Conservation (phyloP, 2,329 filamentous ascomycete species). For the Pseudogymnoascus sp. region DNA sequence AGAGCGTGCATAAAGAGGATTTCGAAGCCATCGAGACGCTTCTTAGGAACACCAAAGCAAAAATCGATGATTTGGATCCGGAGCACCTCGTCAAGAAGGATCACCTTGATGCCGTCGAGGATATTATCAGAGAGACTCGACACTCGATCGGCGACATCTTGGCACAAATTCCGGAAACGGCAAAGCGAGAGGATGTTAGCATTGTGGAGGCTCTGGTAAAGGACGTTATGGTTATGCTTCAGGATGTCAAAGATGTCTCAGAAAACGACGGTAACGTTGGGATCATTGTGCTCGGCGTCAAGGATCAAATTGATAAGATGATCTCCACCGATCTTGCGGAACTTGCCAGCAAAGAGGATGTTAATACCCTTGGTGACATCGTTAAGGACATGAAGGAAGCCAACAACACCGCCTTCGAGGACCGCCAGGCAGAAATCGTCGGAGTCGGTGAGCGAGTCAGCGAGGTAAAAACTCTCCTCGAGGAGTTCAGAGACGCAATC, state of each 20-base stretch:
- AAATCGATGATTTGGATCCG: conserved; percentile 73
- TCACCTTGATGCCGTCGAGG: conserved; percentile 44
- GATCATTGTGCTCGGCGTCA: conserved; percentile 76
- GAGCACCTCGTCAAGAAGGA: conserved; percentile 63
- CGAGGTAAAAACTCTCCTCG: conserved; percentile 69
- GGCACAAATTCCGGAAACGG: conserved; percentile 59
- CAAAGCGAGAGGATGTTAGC: conserved; percentile 70
- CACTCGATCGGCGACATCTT: conserved; percentile 61
- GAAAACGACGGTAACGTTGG: conserved; percentile 80
- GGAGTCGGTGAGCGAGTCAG: conserved; percentile 69
- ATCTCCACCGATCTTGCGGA: conserved; percentile 61
- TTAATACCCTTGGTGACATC: conserved; percentile 60
- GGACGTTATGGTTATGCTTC: conserved; percentile 66
- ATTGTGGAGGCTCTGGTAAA: conserved; percentile 70
- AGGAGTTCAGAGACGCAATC: conserved; percentile 69
- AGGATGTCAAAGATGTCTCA: conserved; percentile 63
- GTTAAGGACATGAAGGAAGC: conserved; percentile 66
- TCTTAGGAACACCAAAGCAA: conserved; percentile 79
- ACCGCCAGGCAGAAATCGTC: conserved; percentile 75
- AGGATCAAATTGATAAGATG: conserved; percentile 66
- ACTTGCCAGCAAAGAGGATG: conserved; percentile 68
- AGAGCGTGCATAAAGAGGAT: conserved; percentile 67
- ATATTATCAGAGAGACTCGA: conserved; percentile 65
- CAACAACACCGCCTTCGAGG: conserved; percentile 71
- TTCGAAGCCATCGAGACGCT: conserved; percentile 86